phyloP scores from a whole-genome alignment of 306 rosid genomes.

The Sindora glabra region DNA sequence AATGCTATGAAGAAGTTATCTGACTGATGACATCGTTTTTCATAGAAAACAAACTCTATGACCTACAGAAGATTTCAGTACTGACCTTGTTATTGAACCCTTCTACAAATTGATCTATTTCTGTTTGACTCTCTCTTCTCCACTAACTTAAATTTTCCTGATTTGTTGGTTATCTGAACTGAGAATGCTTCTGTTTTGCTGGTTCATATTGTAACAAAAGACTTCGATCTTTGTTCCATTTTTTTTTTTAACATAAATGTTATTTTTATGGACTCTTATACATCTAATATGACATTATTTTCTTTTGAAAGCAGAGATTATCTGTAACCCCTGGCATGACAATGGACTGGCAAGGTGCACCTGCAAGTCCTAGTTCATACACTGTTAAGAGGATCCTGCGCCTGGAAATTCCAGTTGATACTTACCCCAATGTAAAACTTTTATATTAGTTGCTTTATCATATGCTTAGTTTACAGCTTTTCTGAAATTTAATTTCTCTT shows the following conservation, averaged over 20 bases:
- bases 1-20: background rate
- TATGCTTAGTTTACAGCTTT: background rate
- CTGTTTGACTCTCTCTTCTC: background rate
- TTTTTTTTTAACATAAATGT: background rate
- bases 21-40: background rate
- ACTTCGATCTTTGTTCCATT: background rate
- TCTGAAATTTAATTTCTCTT: constrained; percentile 18
- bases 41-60: background rate
- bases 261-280: background rate
- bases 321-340: constrained; percentile 80
- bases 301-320: constrained; percentile 52
- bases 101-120: background rate
- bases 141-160: background rate
- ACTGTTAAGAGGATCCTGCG: constrained; percentile 95
- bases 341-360: constrained; percentile 99
- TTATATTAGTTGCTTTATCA: too few relatives aligned
- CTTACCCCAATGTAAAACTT: constrained; percentile 85
- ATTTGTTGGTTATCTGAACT: background rate
- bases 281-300: constrained; percentile 1
- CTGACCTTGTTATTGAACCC: background rate
- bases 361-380: constrained; percentile 89
- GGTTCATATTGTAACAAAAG: background rate
- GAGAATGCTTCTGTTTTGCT: constrained; percentile 7
- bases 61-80: background rate
- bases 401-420: constrained; percentile 90